phyloP scores from a whole-genome alignment of 164 flowering plant genomes.

The Aristolochia californica region DNA sequence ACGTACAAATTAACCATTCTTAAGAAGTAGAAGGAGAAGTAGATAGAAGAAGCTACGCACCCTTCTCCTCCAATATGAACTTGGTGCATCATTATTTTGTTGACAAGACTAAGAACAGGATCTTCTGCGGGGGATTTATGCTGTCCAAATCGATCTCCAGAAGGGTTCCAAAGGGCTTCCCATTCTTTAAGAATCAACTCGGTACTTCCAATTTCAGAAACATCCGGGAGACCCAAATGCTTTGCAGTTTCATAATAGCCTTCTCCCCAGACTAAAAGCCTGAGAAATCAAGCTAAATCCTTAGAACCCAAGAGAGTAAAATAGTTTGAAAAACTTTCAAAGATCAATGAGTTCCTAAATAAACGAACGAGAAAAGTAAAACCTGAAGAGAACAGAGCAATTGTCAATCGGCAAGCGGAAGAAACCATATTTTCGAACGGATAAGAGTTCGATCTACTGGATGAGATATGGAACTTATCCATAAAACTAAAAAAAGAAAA shows the following conservation, averaged over 20 bases:
- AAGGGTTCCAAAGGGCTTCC: conserved; percentile 23
- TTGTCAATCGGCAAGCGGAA: too few species aligned
- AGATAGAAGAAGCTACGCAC: conserved; percentile 35
- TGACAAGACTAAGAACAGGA: conserved; percentile 27
- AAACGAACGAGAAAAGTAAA: too few species aligned
- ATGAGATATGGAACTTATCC: too few species aligned
- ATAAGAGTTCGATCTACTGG: too few species aligned
- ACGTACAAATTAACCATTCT: not conserved
- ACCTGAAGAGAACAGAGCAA: too few species aligned
- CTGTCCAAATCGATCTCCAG: conserved; percentile 20
- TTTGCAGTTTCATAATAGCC: conserved; percentile 35
- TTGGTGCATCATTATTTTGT: conserved; percentile 58
- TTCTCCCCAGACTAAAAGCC: conserved; percentile 89
- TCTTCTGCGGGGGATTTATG: conserved; percentile 22
- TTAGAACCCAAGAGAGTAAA: conserved; percentile 1
- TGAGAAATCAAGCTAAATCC: conserved; percentile 16
- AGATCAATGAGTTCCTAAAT: too few species aligned
- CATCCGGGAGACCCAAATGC: conserved; percentile 10
- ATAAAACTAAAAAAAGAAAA: too few species aligned
- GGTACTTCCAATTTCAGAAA: conserved; percentile 23
- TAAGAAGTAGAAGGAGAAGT: too few species aligned
- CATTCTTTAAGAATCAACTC: conserved; percentile 28
- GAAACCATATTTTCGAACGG: too few species aligned
- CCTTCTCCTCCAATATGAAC: conserved; percentile 75
- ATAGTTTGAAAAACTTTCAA: not conserved